These are phyloP conservation scores for Acacia confusa DNA, from an alignment of 306 rosid species.

Conservation along the genomic window DNA sequence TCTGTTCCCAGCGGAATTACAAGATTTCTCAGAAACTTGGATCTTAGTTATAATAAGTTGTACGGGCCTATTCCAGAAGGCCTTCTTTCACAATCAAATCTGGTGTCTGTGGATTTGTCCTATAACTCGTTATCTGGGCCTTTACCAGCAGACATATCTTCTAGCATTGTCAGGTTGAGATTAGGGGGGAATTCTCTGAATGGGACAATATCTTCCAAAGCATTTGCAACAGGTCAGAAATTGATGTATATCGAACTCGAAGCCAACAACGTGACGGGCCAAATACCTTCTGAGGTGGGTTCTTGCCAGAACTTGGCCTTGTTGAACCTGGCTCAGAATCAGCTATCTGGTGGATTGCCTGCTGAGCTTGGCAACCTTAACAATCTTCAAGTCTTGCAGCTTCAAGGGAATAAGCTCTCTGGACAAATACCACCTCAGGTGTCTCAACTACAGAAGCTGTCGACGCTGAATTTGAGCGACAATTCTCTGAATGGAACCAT, in stretches of 20 bases:
- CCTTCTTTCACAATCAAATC: constrained; percentile 43
- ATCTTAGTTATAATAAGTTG: constrained; percentile 58
- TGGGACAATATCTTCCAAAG: constrained; percentile 43
- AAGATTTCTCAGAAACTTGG: constrained; percentile 46
- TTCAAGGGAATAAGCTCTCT: constrained; percentile 52
- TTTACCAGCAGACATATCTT: constrained; percentile 50
- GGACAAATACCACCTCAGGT: constrained; percentile 62
- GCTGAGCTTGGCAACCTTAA: constrained; percentile 46
- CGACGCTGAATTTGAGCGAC: constrained; percentile 55
- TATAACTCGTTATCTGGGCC: constrained; percentile 43
- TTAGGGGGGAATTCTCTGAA: constrained; percentile 54
- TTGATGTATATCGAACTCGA: constrained; percentile 75
- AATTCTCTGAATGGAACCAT: constrained; percentile 68
- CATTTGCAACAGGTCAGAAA: background rate
- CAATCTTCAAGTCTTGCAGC: constrained; percentile 59
- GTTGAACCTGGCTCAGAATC: constrained; percentile 68
- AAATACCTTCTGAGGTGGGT: constrained; percentile 49
- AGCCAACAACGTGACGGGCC: constrained; percentile 46
- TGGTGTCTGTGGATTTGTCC: constrained; percentile 66
- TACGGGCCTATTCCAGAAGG: constrained; percentile 50
- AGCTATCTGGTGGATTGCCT: constrained; percentile 52
- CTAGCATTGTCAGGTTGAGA: constrained; percentile 62
- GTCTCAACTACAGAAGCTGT: constrained; percentile 33
- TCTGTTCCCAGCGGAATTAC: constrained; percentile 54
- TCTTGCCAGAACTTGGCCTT: constrained; percentile 46